Conservation (phyloP, 2,329 filamentous ascomycete genomes). For the Celoporthe dispersa region DNA sequence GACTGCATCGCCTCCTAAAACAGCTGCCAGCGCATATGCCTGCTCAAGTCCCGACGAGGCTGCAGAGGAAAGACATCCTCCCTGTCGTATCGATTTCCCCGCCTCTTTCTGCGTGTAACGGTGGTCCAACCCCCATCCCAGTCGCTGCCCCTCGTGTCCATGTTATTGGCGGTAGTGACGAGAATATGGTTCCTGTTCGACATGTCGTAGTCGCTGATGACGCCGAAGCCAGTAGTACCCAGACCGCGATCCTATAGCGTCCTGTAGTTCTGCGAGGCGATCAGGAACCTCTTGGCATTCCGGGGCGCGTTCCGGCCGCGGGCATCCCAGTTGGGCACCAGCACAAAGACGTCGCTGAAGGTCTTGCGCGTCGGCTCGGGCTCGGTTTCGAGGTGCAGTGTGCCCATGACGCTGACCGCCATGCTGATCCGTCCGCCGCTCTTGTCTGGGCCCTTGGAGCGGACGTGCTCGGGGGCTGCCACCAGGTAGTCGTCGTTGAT, state of each 20-base stretch:
- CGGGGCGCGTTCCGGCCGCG: conserved; percentile 57
- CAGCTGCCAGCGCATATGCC: conserved; percentile 5
- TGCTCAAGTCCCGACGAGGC: neutral
- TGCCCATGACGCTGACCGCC: conserved; percentile 74
- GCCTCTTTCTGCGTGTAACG: neutral
- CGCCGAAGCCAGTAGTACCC: neutral
- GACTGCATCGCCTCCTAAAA: neutral
- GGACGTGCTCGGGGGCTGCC: conserved; percentile 55
- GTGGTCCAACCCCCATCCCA: neutral
- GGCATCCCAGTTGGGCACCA: conserved; percentile 76
- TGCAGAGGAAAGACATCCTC: conserved; percentile 11
- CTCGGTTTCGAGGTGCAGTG: conserved; percentile 69
- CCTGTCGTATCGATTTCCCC: neutral
- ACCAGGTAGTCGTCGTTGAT: conserved; percentile 70
- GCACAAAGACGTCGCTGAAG: conserved; percentile 80
- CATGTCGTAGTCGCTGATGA: neutral
- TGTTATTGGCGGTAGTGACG: neutral
- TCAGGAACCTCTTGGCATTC: conserved; percentile 60
- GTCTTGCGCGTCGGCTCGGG: conserved; percentile 66
- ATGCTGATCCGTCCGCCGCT: conserved; percentile 69
- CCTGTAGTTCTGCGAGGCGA: conserved; percentile 75
- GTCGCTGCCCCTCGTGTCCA: neutral
- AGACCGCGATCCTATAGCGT: conserved; percentile 44
- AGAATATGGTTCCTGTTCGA: neutral
- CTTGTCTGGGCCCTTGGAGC: conserved; percentile 43